Conservation (phyloP, 805 yeast genomes). For the Saccharomycopsis fibuligera region DNA sequence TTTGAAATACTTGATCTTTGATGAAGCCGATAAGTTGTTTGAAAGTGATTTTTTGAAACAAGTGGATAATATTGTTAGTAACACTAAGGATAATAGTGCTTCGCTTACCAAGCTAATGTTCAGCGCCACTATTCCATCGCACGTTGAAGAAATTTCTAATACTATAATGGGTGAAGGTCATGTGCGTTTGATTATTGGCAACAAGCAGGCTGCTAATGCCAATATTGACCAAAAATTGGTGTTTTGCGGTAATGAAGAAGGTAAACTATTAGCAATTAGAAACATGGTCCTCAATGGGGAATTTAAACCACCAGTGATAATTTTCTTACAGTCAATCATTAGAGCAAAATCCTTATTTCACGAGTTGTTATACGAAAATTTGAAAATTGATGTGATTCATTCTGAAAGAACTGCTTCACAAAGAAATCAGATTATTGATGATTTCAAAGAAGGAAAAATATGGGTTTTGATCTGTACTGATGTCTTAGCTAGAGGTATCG, state of each 20-base stretch:
- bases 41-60: slow-evolving; percentile 85
- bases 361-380: slow-evolving; percentile 83
- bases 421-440: slow-evolving; percentile 75
- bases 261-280: slow-evolving; percentile 87
- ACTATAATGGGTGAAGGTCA: slow-evolving; percentile 76
- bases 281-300: slow-evolving; percentile 81
- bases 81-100: slow-evolving; percentile 21
- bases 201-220: slow-evolving; percentile 85
- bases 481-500: slow-evolving; percentile 93
- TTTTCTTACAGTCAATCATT: slow-evolving; percentile 83
- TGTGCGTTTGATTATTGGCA: slow-evolving; percentile 82
- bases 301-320: slow-evolving; percentile 86
- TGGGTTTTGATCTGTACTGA: slow-evolving; percentile 98
- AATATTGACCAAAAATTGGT: slow-evolving; percentile 77
- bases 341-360: slow-evolving; percentile 95
- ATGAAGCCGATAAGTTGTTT: slow-evolving; percentile 92
- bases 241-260: slow-evolving; percentile 90
- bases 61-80: slow-evolving; percentile 74
- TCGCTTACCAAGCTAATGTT: slow-evolving; percentile 62
- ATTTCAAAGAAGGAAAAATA: slow-evolving; percentile 82
- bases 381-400: slow-evolving; percentile 93
- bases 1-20: slow-evolving; percentile 77
- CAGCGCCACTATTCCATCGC: slow-evolving; percentile 93
- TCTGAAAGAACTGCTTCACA: slow-evolving; percentile 89
- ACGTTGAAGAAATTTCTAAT: slow-evolving; percentile 82